Evolutionary conservation across 805 yeast species (phyloP).

Genomic region (Yamadazyma tumulicola): DNA sequence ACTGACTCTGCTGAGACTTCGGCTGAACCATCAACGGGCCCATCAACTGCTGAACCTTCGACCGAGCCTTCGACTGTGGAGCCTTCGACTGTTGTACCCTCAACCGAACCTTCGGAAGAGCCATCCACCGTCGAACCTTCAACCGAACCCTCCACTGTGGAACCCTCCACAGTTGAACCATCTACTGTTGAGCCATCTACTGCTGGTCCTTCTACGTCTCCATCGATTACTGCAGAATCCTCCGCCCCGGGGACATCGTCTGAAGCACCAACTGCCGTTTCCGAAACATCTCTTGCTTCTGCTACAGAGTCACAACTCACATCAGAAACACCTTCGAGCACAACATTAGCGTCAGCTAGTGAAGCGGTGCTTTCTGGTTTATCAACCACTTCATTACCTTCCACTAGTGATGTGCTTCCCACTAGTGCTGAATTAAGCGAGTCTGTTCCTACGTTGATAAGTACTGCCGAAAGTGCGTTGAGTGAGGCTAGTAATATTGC

Average conservation of each 20-base stretch:
- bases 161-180: slow-evolving; percentile 1
- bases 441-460: neutral
- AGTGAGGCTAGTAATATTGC: neutral
- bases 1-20: slow-evolving; percentile 3
- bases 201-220: neutral
- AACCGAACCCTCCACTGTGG: slow-evolving; percentile 4
- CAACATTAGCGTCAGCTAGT: neutral
- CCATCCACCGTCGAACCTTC: slow-evolving; percentile 2
- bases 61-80: slow-evolving; percentile 7
- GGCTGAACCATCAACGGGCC: slow-evolving; percentile 4
- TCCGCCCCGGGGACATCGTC: slow-evolving; percentile 2
- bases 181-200: neutral
- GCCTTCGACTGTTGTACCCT: slow-evolving; percentile 4
- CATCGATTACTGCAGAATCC: slow-evolving; percentile 1
- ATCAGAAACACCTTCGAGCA: neutral
- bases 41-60: slow-evolving; percentile 5
- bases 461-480: neutral
- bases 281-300: neutral
- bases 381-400: slow-evolving; percentile 2
- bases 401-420: too few species aligned
- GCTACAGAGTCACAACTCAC: neutral
- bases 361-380: too few species aligned
- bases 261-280: slow-evolving; percentile 1
- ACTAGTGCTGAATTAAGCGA: slow-evolving; percentile 1
- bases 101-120: neutral